These are phyloP conservation scores for Backusella luteola DNA, from an alignment of 192 early-diverging fungal species.

Conservation along the genomic window DNA sequence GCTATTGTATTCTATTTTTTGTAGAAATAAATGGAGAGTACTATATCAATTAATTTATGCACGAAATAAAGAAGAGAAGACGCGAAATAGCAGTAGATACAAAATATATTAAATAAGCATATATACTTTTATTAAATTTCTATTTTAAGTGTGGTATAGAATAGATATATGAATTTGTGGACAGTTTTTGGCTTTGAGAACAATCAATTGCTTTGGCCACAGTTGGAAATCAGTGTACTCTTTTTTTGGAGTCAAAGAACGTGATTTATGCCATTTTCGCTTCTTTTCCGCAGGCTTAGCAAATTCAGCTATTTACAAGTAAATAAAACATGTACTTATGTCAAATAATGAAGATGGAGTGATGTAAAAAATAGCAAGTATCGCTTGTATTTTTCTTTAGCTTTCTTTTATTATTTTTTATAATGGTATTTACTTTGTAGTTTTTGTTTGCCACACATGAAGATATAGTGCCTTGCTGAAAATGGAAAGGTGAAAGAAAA, in stretches of 20 bases:
- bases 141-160: neutral
- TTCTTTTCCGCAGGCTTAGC: neutral
- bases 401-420: neutral
- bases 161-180: neutral
- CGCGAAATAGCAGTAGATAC: neutral
- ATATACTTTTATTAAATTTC: neutral
- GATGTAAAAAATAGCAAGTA: no score
- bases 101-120: neutral
- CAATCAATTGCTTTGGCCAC: neutral
- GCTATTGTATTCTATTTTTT: neutral
- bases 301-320: neutral
- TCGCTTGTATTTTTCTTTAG: no score
- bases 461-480: no score
- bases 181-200: neutral
- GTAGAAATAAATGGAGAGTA: no score
- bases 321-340: neutral
- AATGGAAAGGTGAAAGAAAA: no score
- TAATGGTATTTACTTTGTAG: neutral
- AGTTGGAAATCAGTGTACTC: neutral
- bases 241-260: neutral
- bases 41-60: neutral
- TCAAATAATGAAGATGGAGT: no score
- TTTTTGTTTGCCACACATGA: neutral
- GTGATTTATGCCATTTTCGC: neutral
- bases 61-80: neutral